Evolutionary conservation across 805 yeast genomes (phyloP).

Genomic region (Ogataea haglerorum): DNA sequence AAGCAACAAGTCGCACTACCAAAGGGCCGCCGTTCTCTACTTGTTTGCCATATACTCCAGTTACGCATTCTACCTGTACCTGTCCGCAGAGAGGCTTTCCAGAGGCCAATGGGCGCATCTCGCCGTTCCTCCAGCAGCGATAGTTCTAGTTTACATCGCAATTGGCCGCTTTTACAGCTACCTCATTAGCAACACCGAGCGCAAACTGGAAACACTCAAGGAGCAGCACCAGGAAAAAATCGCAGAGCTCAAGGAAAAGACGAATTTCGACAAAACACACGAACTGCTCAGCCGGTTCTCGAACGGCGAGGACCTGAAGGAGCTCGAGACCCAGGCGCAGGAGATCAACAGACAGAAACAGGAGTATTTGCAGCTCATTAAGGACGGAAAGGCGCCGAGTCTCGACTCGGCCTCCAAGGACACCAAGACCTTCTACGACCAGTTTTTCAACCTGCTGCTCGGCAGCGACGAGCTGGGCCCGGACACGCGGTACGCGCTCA

Average conservation of each 20-base stretch:
- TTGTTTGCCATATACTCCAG: conserved; percentile 21
- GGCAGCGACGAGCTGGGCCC: conserved; percentile 67
- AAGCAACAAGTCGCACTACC: conserved; percentile 17
- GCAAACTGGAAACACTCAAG: conserved; percentile 25
- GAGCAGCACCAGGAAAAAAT: conserved; percentile 37
- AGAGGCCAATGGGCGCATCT: conserved; percentile 5
- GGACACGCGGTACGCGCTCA: conserved; percentile 63
- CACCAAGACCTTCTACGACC: conserved; percentile 26
- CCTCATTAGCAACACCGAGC: conserved; percentile 23
- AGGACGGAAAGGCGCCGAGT: conserved; percentile 25
- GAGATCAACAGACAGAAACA: conserved; percentile 39
- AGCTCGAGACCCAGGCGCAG: conserved; percentile 40
- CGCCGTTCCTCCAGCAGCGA: conserved; percentile 14
- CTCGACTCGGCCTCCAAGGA: conserved; percentile 14
- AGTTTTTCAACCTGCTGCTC: conserved; percentile 40
- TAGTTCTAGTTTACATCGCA: conserved; percentile 13
- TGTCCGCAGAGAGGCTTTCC: conserved; percentile 1
- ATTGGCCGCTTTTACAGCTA: conserved; percentile 18
- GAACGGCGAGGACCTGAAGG: conserved; percentile 46
- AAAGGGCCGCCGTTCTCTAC: conserved; percentile 19
- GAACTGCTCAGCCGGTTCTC: conserved; percentile 64
- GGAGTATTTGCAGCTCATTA: conserved; percentile 35
- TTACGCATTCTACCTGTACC: conserved; percentile 24
- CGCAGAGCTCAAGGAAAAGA: conserved; percentile 40
- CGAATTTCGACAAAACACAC: conserved; percentile 73